These are phyloP conservation scores for Colletotrichum gloeosporioides DNA, from an alignment of 2,329 filamentous ascomycete species.

Conservation along the genomic window DNA sequence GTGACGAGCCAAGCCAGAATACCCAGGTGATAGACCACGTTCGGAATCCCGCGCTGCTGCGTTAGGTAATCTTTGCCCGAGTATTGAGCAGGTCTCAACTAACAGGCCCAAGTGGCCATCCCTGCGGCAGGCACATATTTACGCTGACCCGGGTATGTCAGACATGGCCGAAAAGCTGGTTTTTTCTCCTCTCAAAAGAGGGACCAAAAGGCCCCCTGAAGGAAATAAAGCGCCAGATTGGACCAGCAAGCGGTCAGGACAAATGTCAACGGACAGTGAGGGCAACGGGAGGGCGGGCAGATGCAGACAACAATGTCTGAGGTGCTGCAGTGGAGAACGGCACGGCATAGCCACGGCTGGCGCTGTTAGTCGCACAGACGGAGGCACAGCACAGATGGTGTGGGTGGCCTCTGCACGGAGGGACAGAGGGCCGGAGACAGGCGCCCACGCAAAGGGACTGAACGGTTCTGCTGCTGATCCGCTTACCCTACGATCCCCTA, in stretches of 20 bases:
- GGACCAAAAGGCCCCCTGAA: not conserved
- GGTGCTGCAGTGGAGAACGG: not conserved
- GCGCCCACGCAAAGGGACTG: not conserved
- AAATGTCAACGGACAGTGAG: not conserved
- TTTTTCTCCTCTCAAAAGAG: not conserved
- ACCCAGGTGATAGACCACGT: not conserved
- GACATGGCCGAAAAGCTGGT: not conserved
- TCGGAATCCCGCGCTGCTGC: not conserved
- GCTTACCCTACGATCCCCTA: not conserved
- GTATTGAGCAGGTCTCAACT: not conserved
- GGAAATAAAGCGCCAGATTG: not conserved
- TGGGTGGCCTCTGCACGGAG: not conserved
- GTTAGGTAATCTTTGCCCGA: not conserved
- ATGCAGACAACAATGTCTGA: not conserved
- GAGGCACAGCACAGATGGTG: not conserved
- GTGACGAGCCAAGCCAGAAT: not conserved
- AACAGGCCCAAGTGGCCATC: not conserved
- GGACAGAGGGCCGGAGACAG: not conserved
- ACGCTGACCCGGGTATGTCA: not conserved
- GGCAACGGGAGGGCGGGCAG: not conserved
- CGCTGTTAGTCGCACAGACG: conserved; percentile 1
- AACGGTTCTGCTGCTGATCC: not conserved
- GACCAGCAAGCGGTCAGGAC: not conserved
- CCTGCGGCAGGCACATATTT: not conserved
- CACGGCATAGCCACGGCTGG: not conserved